A percentile compares a stretch with the other conserved stretches of the same genome.
Conservation (phyloP, 768 basidiomycete genomes). For the Tylopilus sp. region DNA sequence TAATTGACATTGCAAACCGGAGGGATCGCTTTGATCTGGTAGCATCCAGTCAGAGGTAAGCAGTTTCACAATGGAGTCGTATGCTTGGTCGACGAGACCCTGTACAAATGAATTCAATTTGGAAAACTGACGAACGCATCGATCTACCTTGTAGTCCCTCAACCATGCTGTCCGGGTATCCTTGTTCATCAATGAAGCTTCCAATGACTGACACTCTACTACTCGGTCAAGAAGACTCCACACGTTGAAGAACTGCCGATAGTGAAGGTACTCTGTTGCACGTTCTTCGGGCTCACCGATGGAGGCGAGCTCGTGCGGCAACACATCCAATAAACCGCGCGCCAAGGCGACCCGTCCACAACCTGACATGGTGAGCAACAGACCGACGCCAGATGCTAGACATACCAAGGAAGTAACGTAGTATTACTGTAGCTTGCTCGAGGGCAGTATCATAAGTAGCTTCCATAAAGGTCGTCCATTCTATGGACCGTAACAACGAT, state of each 20-base stretch:
- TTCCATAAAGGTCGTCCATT: conserved; percentile 85
- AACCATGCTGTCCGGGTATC: conserved; percentile 62
- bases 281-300: conserved; percentile 68
- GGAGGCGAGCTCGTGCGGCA: conserved; percentile 60
- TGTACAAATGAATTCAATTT: conserved; percentile 20
- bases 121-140: not conserved
- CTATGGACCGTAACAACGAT: conserved; percentile 79
- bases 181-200: conserved; percentile 53
- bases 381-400: not conserved
- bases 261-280: conserved; percentile 75
- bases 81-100: conserved; percentile 60
- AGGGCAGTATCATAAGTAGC: conserved; percentile 75
- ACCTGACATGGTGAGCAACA: conserved; percentile 38
- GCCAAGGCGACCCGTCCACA: conserved; percentile 74
- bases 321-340: conserved; percentile 50
- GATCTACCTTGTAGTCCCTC: conserved; percentile 54
- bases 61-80: conserved; percentile 64
- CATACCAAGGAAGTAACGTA: conserved; percentile 88
- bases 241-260: conserved; percentile 72
- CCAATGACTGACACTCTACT: conserved; percentile 55
- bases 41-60: conserved; percentile 79
- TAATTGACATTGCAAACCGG: conserved; percentile 26
- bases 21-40: conserved; percentile 44
- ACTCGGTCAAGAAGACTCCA: conserved; percentile 60
- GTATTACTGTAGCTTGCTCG: conserved; percentile 81